Base-by-base conservation (phyloP, 768 basidiomycete species). In the Tulasnella sp. region DNA sequence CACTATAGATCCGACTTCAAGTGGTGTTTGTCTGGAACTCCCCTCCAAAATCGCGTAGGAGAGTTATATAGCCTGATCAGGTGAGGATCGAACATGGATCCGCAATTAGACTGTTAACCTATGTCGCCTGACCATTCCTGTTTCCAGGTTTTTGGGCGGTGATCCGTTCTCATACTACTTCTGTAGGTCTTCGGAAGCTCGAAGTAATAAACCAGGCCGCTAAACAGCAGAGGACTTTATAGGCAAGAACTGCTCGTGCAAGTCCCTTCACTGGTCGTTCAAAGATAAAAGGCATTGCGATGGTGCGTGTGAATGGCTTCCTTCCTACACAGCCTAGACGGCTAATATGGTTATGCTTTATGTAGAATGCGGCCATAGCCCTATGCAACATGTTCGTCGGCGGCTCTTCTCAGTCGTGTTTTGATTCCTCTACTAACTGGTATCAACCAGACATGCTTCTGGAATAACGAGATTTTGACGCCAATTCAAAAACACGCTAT, bases 11-110 rank as follows among this genome's bases (percentile, higher is more conserved):
- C 92, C 77, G 90, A 89, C 74, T 95, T 90, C 82, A 91, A 91
- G 80, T 99, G 98, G 98, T 99, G 98, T 86, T 87, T 99, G 39
- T 98, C 96, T 42, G 97, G 97, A 7, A 98, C 97, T 8, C 97
- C 97, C 0, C 87, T 99, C 12, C 97, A 99, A 85, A 98, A 98
- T 83, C 92, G 98, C 82, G 98, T 99, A n/a, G 98, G 98, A 81
- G 98, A 99, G 84, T 86, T 99, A 74, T 99, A 99, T 86, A 98
- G 96, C 84, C 89, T 98, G 58, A 90, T 98, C 71, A 88, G 94
- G 81, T 82, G 52, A 52, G 77, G 31, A 58, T 18, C 82, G 48
- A 77, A 82, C 31, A 81, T 74, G 98, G 98, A 87, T 85, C 97
- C 58, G 9, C 58, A 62, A 14, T 14, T 27, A n/a, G 58, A 14